phyloP scores from a whole-genome alignment of 495 filamentous ascomycete genomes.

The Aspergillus sparsus region DNA sequence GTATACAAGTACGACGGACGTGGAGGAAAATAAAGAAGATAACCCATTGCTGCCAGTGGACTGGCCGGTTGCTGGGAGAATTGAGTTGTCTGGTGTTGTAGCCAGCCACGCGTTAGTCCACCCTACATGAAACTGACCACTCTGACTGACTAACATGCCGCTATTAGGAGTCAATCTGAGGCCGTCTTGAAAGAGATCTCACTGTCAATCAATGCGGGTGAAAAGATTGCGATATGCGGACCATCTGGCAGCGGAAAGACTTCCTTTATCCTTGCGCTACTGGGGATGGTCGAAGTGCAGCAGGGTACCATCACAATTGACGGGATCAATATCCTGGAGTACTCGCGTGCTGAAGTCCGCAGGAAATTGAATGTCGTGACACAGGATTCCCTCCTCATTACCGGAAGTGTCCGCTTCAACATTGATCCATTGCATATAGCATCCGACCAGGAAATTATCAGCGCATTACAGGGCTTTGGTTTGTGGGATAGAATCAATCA shows the following conservation, averaged over 20 bases:
- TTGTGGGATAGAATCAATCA: slow-evolving; percentile 33
- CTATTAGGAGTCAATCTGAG: not conserved
- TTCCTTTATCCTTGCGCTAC: slow-evolving; percentile 39
- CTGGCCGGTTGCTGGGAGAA: slow-evolving; percentile 26
- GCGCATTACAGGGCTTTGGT: slow-evolving; percentile 15
- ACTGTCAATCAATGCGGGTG: slow-evolving; percentile 27
- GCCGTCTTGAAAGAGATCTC: slow-evolving; percentile 28
- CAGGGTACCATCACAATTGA: slow-evolving; percentile 38
- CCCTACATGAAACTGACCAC: too few relatives aligned
- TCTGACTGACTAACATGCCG: too few relatives aligned
- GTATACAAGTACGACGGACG: slow-evolving; percentile 40
- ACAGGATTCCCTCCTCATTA: slow-evolving; percentile 20
- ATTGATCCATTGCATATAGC: slow-evolving; percentile 7
- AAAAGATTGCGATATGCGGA: slow-evolving; percentile 36
- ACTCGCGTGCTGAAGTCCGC: not conserved
- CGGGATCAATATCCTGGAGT: slow-evolving; percentile 32
- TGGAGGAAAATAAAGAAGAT: slow-evolving; percentile 18
- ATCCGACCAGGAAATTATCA: not conserved
- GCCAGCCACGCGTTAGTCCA: not conserved
- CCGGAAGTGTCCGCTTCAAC: slow-evolving; percentile 17
- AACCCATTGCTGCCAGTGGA: not conserved
- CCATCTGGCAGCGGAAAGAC: slow-evolving; percentile 35
- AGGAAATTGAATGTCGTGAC: slow-evolving; percentile 12
- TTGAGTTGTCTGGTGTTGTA: not conserved
- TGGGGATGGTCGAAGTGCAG: slow-evolving; percentile 37